These are phyloP conservation scores for Claviceps lovelessii DNA, from an alignment of 2,329 filamentous ascomycete genomes.

Conservation along the genomic window DNA sequence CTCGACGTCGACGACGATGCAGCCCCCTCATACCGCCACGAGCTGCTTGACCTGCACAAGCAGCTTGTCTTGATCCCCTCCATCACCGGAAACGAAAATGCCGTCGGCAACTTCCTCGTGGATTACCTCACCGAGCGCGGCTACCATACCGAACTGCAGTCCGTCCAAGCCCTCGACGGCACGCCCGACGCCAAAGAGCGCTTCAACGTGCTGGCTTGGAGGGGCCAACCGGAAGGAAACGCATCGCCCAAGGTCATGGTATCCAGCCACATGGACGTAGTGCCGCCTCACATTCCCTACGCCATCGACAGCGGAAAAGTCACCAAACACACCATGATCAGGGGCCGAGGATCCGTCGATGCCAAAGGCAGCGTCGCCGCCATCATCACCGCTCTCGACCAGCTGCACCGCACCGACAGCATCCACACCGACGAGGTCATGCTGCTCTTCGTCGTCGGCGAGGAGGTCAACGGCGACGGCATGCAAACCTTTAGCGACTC, in stretches of 20 bases:
- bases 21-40: slow-evolving; percentile 25
- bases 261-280: slow-evolving; percentile 69
- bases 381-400: slow-evolving; percentile 53
- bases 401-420: slow-evolving; percentile 29
- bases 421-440: slow-evolving; percentile 38
- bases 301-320: slow-evolving; percentile 34
- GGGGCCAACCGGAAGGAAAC: slow-evolving; percentile 24
- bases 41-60: slow-evolving; percentile 58
- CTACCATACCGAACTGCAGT: slow-evolving; percentile 31
- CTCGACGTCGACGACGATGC: slow-evolving; percentile 6
- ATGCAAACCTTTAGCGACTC: slow-evolving; percentile 47
- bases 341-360: slow-evolving; percentile 61
- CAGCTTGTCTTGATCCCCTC: slow-evolving; percentile 63
- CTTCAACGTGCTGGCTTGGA: slow-evolving; percentile 67
- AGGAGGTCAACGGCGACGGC: slow-evolving; percentile 68
- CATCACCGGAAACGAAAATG: slow-evolving; percentile 52
- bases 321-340: slow-evolving; percentile 38
- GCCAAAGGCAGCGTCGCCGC: slow-evolving; percentile 58
- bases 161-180: slow-evolving; percentile 20
- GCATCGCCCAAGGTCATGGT: slow-evolving; percentile 48
- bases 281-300: slow-evolving; percentile 61
- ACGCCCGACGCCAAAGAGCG: slow-evolving; percentile 16
- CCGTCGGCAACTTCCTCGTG: slow-evolving; percentile 54
- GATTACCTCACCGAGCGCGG: slow-evolving; percentile 42
- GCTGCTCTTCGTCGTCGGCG: slow-evolving; percentile 61